Percentiles rank a stretch among this genome's conserved stretches.
phyloP scores from a whole-genome alignment of 176 grass and related monocot species.

The Hsuehochloa calcarea region DNA sequence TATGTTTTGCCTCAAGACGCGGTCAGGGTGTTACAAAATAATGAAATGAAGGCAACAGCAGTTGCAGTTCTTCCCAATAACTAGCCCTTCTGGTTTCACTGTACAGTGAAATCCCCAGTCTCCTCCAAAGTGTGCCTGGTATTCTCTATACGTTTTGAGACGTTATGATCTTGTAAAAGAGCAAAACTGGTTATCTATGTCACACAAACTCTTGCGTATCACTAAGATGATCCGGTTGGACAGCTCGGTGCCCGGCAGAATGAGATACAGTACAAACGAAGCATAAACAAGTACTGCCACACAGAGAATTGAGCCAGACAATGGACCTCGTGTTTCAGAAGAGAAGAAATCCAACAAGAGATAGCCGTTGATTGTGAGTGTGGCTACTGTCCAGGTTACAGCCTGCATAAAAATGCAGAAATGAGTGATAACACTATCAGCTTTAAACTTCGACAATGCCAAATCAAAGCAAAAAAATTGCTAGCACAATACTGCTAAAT shows the following conservation, averaged over 20 bases:
- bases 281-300: constrained; percentile 50
- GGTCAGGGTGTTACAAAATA: not conserved
- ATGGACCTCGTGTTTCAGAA: constrained; percentile 61
- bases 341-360: constrained; percentile 91
- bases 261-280: constrained; percentile 74
- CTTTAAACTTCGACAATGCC: not conserved
- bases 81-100: constrained; percentile 17
- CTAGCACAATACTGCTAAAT: not conserved
- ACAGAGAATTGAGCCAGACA: constrained; percentile 56
- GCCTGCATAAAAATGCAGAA: constrained; percentile 44
- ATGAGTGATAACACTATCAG: not conserved
- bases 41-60: not conserved
- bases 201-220: constrained; percentile 46
- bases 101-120: constrained; percentile 20
- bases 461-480: not conserved
- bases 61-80: not conserved
- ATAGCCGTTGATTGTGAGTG: constrained; percentile 82
- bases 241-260: constrained; percentile 55
- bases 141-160: constrained; percentile 29
- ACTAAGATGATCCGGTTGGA: constrained; percentile 37
- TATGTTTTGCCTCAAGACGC: not conserved
- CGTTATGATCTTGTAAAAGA: not conserved
- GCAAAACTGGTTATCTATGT: constrained; percentile 24
- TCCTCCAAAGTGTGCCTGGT: not conserved
- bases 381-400: constrained; percentile 80